Conservation (phyloP, 192 early-diverging fungal genomes). For the Dispira simplex region DNA sequence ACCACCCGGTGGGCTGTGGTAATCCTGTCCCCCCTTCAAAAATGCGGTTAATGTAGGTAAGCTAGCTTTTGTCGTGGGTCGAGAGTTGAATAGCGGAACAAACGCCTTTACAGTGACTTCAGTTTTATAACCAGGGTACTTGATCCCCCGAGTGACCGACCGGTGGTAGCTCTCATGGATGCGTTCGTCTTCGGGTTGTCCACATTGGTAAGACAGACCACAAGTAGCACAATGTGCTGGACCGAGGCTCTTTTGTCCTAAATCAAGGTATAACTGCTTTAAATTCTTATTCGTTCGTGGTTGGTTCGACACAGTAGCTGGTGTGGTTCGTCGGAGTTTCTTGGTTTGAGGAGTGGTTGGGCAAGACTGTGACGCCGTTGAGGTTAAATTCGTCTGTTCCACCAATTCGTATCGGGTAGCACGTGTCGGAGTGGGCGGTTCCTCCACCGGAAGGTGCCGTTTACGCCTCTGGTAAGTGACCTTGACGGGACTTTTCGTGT, state of each 20-base stretch:
- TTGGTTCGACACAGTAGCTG: not conserved
- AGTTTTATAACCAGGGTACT: constrained; percentile 1
- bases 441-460: not conserved
- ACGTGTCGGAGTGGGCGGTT: not conserved
- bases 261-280: constrained; percentile 27
- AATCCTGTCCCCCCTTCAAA: no score
- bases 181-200: constrained; percentile 23
- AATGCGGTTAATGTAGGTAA: no score
- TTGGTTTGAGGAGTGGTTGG: not conserved
- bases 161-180: constrained; percentile 22
- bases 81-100: no score
- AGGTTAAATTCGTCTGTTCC: not conserved
- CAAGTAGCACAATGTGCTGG: constrained; percentile 20
- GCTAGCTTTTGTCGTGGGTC: no score
- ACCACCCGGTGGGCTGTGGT: no score
- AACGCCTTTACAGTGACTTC: not conserved
- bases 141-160: constrained; percentile 1
- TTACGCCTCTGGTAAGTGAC: constrained; percentile 4
- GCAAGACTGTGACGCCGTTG: not conserved
- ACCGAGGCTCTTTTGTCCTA: constrained; percentile 23
- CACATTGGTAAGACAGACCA: constrained; percentile 28
- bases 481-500: no score
- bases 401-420: not conserved
- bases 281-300: not conserved
- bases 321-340: not conserved